phyloP scores from a whole-genome alignment of 768 basidiomycete species.

The Lentinula sp. region DNA sequence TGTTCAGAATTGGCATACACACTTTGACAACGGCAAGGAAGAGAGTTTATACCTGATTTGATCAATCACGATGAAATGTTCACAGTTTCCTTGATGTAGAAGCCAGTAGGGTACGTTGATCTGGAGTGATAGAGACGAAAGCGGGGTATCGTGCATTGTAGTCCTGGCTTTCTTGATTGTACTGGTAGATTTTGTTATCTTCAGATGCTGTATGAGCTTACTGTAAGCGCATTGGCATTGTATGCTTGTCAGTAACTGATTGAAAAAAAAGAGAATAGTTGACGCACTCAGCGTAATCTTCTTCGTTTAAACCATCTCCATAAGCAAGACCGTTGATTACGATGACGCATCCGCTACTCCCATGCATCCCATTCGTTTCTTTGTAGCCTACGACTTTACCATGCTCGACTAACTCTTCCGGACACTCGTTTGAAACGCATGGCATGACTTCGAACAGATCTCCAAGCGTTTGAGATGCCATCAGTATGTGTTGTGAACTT shows the following conservation, averaged over 20 bases:
- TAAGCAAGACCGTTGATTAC: conserved; percentile 58
- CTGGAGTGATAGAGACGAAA: conserved; percentile 52
- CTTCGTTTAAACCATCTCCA: conserved; percentile 39
- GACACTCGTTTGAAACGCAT: conserved; percentile 54
- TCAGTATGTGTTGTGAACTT: conserved; percentile 59
- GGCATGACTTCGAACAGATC: conserved; percentile 56
- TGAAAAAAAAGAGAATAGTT: conserved; percentile 1
- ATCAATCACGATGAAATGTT: conserved; percentile 71
- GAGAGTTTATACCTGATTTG: conserved; percentile 52
- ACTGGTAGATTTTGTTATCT: conserved; percentile 19
- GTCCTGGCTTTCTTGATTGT: conserved; percentile 32
- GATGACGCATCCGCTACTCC: conserved; percentile 39
- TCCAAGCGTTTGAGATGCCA: conserved; percentile 68
- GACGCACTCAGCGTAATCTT: conserved; percentile 60
- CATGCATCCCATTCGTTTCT: conserved; percentile 9
- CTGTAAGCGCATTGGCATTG: conserved; percentile 21
- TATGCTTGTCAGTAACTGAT: conserved; percentile 4
- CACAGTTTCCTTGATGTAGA: conserved; percentile 75
- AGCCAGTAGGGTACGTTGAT: conserved; percentile 79
- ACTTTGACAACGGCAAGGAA: neutral
- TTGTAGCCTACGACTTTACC: conserved; percentile 27
- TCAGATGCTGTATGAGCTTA: conserved; percentile 36
- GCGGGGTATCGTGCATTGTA: conserved; percentile 38
- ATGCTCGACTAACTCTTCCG: conserved; percentile 30
- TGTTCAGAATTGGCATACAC: neutral